These are phyloP conservation scores for Cladosporium velox DNA, from an alignment of 2,329 filamentous ascomycete species.

Conservation along the genomic window DNA sequence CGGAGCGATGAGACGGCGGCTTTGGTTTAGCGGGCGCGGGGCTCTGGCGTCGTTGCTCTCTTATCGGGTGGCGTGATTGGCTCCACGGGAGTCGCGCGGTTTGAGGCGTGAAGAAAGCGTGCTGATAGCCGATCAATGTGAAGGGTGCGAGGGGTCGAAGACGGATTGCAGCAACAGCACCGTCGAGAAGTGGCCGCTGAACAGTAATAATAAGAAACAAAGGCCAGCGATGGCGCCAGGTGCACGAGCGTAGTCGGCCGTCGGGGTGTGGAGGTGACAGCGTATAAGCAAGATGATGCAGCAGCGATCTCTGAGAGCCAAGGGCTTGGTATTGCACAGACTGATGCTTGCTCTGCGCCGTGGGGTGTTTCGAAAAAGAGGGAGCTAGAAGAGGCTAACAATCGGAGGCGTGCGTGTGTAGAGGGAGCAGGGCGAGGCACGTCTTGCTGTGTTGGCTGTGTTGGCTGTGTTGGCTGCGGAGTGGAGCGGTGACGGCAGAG, in stretches of 20 bases:
- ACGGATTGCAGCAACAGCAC: neutral
- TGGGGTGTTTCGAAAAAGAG: neutral
- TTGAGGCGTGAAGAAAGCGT: slow-evolving; percentile 1
- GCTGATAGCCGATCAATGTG: neutral
- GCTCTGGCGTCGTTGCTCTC: neutral
- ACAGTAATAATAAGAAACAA: neutral
- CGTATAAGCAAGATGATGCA: slow-evolving; percentile 20
- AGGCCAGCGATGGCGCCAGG: neutral
- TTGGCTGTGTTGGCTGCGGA: neutral
- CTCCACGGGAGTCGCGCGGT: neutral
- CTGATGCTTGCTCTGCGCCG: slow-evolving; percentile 4
- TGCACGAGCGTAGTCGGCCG: slow-evolving; percentile 12
- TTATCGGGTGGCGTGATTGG: slow-evolving; percentile 19
- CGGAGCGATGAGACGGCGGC: neutral
- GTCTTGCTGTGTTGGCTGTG: neutral
- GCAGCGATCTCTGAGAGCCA: slow-evolving; percentile 17
- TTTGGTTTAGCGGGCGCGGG: slow-evolving; percentile 6
- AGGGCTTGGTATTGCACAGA: slow-evolving; percentile 14
- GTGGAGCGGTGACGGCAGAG: neutral
- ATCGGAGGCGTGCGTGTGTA: neutral
- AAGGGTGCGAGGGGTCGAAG: neutral
- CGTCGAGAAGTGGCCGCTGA: neutral
- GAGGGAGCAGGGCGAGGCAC: neutral
- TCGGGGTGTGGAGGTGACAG: slow-evolving; percentile 3
- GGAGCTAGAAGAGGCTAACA: neutral